Conservation (phyloP, 345 rosid species). For the Aethionema arabicum region DNA sequence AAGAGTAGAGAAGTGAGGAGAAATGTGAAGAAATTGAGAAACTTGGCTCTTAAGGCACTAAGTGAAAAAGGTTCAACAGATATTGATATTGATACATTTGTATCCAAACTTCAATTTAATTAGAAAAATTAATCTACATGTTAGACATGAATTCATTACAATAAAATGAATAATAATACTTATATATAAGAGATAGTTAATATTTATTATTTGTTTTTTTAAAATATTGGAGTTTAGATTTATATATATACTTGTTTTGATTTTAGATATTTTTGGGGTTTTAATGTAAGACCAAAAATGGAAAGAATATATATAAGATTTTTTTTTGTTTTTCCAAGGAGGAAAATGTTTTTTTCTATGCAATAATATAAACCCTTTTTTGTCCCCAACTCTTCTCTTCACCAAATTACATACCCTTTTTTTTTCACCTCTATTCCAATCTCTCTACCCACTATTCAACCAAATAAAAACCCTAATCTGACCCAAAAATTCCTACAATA, state of each 20-base stretch:
- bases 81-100: too few species aligned
- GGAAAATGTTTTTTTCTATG: slow-evolving; percentile 25
- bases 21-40: slow-evolving; percentile 42
- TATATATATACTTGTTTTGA: too few species aligned
- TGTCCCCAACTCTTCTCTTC: slow-evolving; percentile 7
- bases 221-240: too few species aligned
- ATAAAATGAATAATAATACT: too few species aligned
- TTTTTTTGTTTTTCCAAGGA: slow-evolving; percentile 16
- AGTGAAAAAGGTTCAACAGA: too few species aligned
- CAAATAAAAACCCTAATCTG: slow-evolving; percentile 20
- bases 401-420: slow-evolving; percentile 11
- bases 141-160: too few species aligned
- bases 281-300: background rate
- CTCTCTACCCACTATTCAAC: slow-evolving; percentile 22
- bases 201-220: too few species aligned
- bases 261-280: too few species aligned
- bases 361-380: slow-evolving; percentile 15
- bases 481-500: slow-evolving; percentile 23
- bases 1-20: slow-evolving; percentile 31
- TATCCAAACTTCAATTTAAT: too few species aligned
- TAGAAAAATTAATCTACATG: too few species aligned
- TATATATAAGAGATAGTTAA: too few species aligned
- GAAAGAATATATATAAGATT: slow-evolving; percentile 5
- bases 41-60: slow-evolving; percentile 22
- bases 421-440: slow-evolving; percentile 25